Base-by-base conservation (phyloP, 768 basidiomycete species). In the Tulasnella sp. region DNA sequence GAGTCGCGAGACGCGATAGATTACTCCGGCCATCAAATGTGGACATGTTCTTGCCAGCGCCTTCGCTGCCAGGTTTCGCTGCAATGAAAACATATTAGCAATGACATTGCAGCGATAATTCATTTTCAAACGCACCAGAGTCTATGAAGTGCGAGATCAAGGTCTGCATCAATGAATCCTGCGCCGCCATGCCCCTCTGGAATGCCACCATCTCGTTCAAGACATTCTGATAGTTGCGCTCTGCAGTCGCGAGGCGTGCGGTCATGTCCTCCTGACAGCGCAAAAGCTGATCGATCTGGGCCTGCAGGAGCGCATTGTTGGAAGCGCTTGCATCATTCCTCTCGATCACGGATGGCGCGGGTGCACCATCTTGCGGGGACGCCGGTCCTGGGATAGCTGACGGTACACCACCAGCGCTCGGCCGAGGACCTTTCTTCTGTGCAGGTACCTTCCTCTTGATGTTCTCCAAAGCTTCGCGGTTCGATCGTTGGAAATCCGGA, bases 141-240 rank as follows among this genome's bases (percentile, higher is more conserved):
- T 85, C 82, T 65, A 92, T 73, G 70, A 88, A 86, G 73, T 88
- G 88, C 60, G 84, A 82, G 65, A 93, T 84, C 61, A 92, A 68
- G 65, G 80, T 82, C 71, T 89, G 85, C 80, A 89, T 84, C 56
- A 91, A 70, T 43, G 80, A 81, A 65, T 94, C 91, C 74, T 91
- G 88, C 71, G 89, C 84, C 30, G 85, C 86, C 80, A 84, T 80
- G 64, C 80, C 81, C 61, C 80, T 73, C 71, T 86, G 85, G 68
- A 85, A 84, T 64, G 78, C 76, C 66, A 84, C 82, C 76, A 87
- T 80, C 70, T 86, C 85, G 64, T 76, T 76, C 32, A 86, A 78
- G 50, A 85, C 80, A 59, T 79, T 80, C 68, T 83, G 80, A 69
- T 86, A 85, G 66, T 80, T 80, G 55, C 74, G 73, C 67, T 84